These are phyloP conservation scores for Inosperma sp. DNA, from an alignment of 768 basidiomycete species.

Conservation along the genomic window DNA sequence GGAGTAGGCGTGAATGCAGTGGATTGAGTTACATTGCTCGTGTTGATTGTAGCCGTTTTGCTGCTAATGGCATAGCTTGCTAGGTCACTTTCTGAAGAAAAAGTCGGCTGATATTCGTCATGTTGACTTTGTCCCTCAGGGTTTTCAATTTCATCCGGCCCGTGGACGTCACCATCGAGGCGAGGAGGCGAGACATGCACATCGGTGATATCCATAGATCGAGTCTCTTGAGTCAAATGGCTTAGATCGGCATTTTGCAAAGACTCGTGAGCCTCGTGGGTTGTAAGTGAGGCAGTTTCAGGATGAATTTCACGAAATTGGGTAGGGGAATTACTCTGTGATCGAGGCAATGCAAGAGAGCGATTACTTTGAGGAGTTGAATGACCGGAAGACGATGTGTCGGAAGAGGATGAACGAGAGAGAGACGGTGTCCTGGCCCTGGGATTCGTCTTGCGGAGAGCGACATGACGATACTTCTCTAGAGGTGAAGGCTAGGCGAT, in stretches of 20 bases:
- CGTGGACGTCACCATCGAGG: conserved; percentile 22
- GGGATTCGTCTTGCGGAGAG: conserved; percentile 46
- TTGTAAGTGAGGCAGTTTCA: conserved; percentile 35
- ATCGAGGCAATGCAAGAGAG: conserved; percentile 38
- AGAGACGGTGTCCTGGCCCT: conserved; percentile 64
- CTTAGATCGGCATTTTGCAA: conserved; percentile 24
- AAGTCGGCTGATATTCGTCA: conserved; percentile 45
- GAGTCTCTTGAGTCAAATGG: conserved; percentile 32
- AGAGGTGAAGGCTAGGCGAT: conserved; percentile 51
- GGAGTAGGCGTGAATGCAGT: conserved; percentile 66
- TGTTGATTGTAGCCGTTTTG: conserved; percentile 23
- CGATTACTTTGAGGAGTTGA: conserved; percentile 59
- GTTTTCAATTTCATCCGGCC: conserved; percentile 21
- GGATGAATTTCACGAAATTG: conserved; percentile 46
- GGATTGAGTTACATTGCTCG: conserved; percentile 44
- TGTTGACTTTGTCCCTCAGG: conserved; percentile 15
- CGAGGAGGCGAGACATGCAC: conserved; percentile 43
- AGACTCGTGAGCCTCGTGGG: conserved; percentile 20
- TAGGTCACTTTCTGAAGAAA: conserved; percentile 60
- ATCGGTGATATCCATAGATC: conserved; percentile 53
- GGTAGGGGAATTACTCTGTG: conserved; percentile 42
- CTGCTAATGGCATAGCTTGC: conserved; percentile 32
- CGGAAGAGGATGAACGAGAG: conserved; percentile 56
- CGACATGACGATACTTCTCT: conserved; percentile 61
- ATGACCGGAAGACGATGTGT: conserved; percentile 54